Evolutionary conservation across 1,139 yeast genomes (phyloP), one percentile per base, ranked within the genome.

Genomic region (Blastobotrys aristatus): DNA sequence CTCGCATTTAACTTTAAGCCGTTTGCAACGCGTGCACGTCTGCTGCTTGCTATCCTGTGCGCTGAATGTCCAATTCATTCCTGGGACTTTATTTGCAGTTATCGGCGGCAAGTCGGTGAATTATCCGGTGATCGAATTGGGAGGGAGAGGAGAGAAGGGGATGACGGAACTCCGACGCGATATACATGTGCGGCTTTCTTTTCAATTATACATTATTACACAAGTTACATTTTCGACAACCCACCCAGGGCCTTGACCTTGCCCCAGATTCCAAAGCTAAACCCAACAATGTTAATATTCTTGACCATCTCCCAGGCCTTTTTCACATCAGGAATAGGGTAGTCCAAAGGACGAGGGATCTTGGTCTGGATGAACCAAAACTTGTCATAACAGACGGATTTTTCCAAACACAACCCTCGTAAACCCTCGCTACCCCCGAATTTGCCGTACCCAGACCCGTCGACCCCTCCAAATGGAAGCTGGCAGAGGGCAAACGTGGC

Each of bases 351-450:
- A 27, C 80, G 78, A 1, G 98, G 98, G 39, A 92, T 89, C 1
- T 95, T 85, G 4, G 92, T 82, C 24, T 62, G 57, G 16, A 92
- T 74, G 56, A 87, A 79, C 27, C 92, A 79, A 34, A 84, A 77
- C 55, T 79, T 81, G 66, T 92, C 97, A 73, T 79, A 84, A 50
- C 96, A 89, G 4, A 92, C 77, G 39, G 94, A 81, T 63, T 92
- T 92, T 47, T 88, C 85, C 50, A 80, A 74, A 64, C 97, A 90
- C 40, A 92, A 72, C 0, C 96, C 97, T 38, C 88, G 77, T 33
- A 92, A 72, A 1, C 97, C 98, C 72, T 92, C 98, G 63, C 84
- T 95, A 34, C 98, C 97, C 26, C 96, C 96, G 70, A 92, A 92
- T 64, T 89, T 90, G 47, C 97, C 97, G 61, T 88, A 92, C 0